Conservation (phyloP, 495 filamentous ascomycete genomes). For the Lepraria neglecta region DNA sequence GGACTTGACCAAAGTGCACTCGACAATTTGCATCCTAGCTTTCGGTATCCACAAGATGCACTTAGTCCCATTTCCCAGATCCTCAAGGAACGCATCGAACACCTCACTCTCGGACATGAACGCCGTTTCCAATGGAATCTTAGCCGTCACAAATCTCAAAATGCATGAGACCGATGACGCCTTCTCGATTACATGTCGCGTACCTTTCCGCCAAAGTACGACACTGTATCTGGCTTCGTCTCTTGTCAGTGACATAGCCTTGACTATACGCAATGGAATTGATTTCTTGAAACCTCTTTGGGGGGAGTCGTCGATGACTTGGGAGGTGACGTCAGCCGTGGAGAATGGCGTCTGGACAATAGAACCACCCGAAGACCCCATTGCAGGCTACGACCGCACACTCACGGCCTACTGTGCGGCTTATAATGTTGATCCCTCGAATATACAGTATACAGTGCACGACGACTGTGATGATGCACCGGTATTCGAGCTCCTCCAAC, state of each 20-base stretch:
- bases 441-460: slow-evolving; percentile 71
- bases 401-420: slow-evolving; percentile 80
- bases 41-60: slow-evolving; percentile 80
- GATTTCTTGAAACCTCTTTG: slow-evolving; percentile 79
- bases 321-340: slow-evolving; percentile 56
- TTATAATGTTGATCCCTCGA: slow-evolving; percentile 64
- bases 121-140: slow-evolving; percentile 60
- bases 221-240: slow-evolving; percentile 73
- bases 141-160: slow-evolving; percentile 62
- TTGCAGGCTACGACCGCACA: slow-evolving; percentile 73
- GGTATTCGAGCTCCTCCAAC: slow-evolving; percentile 71
- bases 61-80: slow-evolving; percentile 65
- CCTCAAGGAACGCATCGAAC: slow-evolving; percentile 48
- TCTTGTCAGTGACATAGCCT: slow-evolving; percentile 68
- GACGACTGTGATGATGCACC: slow-evolving; percentile 73
- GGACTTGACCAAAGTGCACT: slow-evolving; percentile 65
- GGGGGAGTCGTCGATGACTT: slow-evolving; percentile 62
- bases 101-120: slow-evolving; percentile 46
- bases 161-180: slow-evolving; percentile 72
- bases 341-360: slow-evolving; percentile 58
- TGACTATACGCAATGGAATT: slow-evolving; percentile 63
- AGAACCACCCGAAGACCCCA: slow-evolving; percentile 62
- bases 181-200: slow-evolving; percentile 77
- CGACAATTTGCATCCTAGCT: slow-evolving; percentile 74
- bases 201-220: slow-evolving; percentile 57